A percentile compares a stretch with the other conserved stretches of the same genome.
Conservation (phyloP, 176 grass and related monocot genomes). For the Carex kokanica region DNA sequence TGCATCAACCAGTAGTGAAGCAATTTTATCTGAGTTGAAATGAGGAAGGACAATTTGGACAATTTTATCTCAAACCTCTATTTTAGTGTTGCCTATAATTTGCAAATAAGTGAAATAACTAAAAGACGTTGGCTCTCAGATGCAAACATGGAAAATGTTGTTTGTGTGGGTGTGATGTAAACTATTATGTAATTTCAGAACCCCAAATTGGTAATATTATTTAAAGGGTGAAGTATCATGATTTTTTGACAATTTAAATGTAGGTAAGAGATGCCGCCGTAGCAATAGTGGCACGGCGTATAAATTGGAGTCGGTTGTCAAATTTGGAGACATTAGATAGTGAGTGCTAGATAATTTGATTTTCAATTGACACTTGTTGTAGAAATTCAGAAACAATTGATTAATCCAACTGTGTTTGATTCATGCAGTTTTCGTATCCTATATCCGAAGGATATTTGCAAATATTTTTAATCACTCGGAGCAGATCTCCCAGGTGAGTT, state of each 20-base stretch:
- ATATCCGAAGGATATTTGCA: conserved; percentile 85
- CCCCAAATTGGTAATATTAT: conserved; percentile 19
- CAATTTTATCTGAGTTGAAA: not conserved
- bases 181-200: not conserved
- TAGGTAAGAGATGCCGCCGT: conserved; percentile 81
- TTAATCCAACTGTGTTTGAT: conserved; percentile 27
- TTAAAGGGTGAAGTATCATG: conserved; percentile 16
- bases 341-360: conserved; percentile 36
- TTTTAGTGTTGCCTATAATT: not conserved
- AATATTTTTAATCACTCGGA: conserved; percentile 95
- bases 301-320: conserved; percentile 64
- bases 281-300: conserved; percentile 70
- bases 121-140: conserved; percentile 9
- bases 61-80: not conserved
- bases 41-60: not conserved
- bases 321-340: conserved; percentile 86
- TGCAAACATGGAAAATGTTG: conserved; percentile 15
- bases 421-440: conserved; percentile 86
- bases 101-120: not conserved
- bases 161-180: conserved; percentile 25
- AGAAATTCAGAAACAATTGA: conserved; percentile 6
- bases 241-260: conserved; percentile 6
- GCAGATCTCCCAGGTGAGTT: conserved; percentile 90
- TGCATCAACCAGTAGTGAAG: not conserved
- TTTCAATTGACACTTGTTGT: conserved; percentile 18